Percentiles rank a stretch among this genome's conserved stretches.
phyloP scores from a whole-genome alignment of 2,329 filamentous ascomycete species.

The Colletotrichum cuscutae region DNA sequence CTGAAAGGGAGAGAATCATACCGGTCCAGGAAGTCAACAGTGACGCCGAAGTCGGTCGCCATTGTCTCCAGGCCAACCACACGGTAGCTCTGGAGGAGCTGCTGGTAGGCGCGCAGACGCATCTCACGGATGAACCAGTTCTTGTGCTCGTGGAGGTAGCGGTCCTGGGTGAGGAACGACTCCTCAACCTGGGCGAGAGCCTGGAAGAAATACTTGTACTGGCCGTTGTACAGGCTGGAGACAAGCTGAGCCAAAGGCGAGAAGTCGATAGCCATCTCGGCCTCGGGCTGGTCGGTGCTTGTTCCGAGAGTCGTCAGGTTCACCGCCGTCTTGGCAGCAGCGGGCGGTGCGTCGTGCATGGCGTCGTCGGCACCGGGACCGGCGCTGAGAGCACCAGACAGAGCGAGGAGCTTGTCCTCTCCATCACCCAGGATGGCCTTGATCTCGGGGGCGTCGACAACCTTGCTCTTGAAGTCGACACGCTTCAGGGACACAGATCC shows the following conservation, averaged over 20 bases:
- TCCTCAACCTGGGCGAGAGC: constrained; percentile 91
- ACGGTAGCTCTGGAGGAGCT: constrained; percentile 95
- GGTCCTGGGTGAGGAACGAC: constrained; percentile 91
- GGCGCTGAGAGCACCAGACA: constrained; percentile 83
- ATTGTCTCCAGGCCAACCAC: constrained; percentile 97
- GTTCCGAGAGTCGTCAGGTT: constrained; percentile 88
- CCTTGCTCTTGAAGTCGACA: constrained; percentile 98
- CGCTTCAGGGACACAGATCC: constrained; percentile 95
- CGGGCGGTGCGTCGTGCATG: constrained; percentile 66
- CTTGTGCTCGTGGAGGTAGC: constrained; percentile 95
- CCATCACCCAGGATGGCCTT: constrained; percentile 93
- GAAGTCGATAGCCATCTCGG: constrained; percentile 88
- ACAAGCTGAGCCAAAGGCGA: constrained; percentile 88
- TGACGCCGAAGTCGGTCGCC: constrained; percentile 96
- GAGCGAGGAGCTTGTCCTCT: constrained; percentile 86
- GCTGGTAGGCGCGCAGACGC: constrained; percentile 95
- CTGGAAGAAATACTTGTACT: constrained; percentile 94
- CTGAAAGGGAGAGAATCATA: constrained; percentile 55
- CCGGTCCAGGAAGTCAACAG: constrained; percentile 95
- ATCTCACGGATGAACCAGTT: constrained; percentile 99
- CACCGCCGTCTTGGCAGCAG: constrained; percentile 71
- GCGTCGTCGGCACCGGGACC: constrained; percentile 85
- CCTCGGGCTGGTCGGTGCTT: constrained; percentile 76
- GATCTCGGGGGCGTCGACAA: constrained; percentile 98
- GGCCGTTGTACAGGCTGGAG: constrained; percentile 89